Evolutionary conservation across 2,329 filamentous ascomycete genomes (phyloP), one percentile per base, ranked within the genome.

Genomic region (Fusarium albidum): DNA sequence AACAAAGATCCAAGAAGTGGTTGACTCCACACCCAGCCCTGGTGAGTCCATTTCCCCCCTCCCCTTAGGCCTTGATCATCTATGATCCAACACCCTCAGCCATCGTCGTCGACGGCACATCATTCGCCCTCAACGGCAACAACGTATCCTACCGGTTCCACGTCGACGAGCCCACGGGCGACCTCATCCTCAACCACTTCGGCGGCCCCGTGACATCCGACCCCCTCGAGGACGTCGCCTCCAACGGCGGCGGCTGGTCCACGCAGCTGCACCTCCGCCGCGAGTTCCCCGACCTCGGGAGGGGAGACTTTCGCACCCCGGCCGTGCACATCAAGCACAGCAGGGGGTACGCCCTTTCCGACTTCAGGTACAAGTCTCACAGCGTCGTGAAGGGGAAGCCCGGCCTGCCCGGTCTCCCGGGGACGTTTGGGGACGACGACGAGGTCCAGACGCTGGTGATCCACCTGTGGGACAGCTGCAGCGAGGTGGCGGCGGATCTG

Each of bases 221-320:
- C 6, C 61, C 63, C n/a, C 46, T 81, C 2, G 76, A 78, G 0
- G 72, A 75, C 2, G 73, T 77, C 31, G 66, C 60, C 8, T 56
- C 50, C 4, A 65, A 66, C 12, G 61, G 64, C 7, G 59, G 77
- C 14, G 86, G 86, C 37, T 88, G 85, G 85, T 79, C 29, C 71
- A 78, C 27, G 65, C 75, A 41, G 69, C 79, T 78, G 10, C 83
- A 82, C 34, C 67, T 79, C 13, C 79, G 82, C 13, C 80, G 86
- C 25, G 86, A 88, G 65, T 87, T 86, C 47, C 86, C 86, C 2
- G 85, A 89, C 53, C 73, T 85, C 5, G 85, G 86, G 1, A 79
- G 85, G 8, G 85, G 85, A 13, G 86, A 89, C 64, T 85, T 86
- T 58, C 79, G 86, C 4, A 72, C 80, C 3, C 86, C 86, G 0